Conservation (phyloP, 768 basidiomycete genomes). For the Roridomyces roridus region DNA sequence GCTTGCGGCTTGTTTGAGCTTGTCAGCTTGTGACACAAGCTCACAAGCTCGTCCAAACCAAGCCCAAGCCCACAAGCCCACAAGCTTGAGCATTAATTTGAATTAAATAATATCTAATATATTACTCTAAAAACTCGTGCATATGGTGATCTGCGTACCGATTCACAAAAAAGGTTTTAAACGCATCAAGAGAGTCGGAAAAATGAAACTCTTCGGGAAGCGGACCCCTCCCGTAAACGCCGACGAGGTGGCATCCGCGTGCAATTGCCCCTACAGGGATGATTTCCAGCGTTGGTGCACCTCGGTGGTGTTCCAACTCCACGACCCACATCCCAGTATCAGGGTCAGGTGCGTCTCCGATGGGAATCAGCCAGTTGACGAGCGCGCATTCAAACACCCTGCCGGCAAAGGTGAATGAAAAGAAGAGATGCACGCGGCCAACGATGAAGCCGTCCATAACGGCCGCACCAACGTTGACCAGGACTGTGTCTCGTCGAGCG, state of each 20-base stretch:
- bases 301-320: slow-evolving; percentile 20
- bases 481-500: slow-evolving; percentile 32
- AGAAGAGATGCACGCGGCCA: slow-evolving; percentile 34
- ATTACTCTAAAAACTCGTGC: slow-evolving; percentile 25
- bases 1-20: too few relatives aligned
- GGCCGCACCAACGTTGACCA: slow-evolving; percentile 28
- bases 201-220: slow-evolving; percentile 28
- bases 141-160: slow-evolving; percentile 38
- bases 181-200: slow-evolving; percentile 31
- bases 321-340: slow-evolving; percentile 42
- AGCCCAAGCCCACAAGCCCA: too few relatives aligned
- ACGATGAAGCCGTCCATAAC: slow-evolving; percentile 34
- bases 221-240: slow-evolving; percentile 27
- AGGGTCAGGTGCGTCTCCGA: slow-evolving; percentile 22
- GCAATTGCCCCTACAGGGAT: slow-evolving; percentile 32
- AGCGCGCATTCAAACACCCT: slow-evolving; percentile 31
- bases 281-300: slow-evolving; percentile 16
- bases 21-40: too few relatives aligned
- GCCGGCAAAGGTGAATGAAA: slow-evolving; percentile 31
- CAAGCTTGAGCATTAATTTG: too few relatives aligned
- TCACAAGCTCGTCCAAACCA: too few relatives aligned
- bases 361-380: slow-evolving; percentile 32
- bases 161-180: slow-evolving; percentile 35
- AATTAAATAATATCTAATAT: too few relatives aligned
- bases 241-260: slow-evolving; percentile 34